These are phyloP conservation scores for Lecanicillium sp. DNA, from an alignment of 2,329 filamentous ascomycete species.

Conservation along the genomic window DNA sequence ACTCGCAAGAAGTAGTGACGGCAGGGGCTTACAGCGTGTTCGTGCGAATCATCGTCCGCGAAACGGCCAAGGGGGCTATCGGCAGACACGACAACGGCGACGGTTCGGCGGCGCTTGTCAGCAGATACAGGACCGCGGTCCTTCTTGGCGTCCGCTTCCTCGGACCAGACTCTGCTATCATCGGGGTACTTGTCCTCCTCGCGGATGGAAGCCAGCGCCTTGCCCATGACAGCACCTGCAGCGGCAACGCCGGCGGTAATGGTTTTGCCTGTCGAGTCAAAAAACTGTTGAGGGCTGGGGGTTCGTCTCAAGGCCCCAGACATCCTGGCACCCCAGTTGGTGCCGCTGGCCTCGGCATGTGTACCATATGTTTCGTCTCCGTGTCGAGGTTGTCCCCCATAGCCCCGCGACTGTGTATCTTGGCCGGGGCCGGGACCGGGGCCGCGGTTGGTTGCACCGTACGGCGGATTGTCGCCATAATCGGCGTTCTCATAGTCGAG, in stretches of 20 bases:
- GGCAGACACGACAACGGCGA: slow-evolving; percentile 85
- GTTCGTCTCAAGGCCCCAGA: slow-evolving; percentile 75
- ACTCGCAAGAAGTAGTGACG: too few species aligned
- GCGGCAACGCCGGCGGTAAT: slow-evolving; percentile 78
- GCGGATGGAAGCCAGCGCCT: slow-evolving; percentile 73
- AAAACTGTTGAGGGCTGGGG: slow-evolving; percentile 81
- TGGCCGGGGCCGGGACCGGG: slow-evolving; percentile 12
- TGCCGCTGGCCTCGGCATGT: slow-evolving; percentile 28
- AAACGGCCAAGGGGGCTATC: slow-evolving; percentile 56
- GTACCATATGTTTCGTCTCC: slow-evolving; percentile 28
- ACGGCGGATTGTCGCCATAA: slow-evolving; percentile 48
- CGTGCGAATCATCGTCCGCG: slow-evolving; percentile 57
- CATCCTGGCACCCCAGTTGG: slow-evolving; percentile 69
- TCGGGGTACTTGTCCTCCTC: slow-evolving; percentile 79
- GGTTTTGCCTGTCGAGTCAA: slow-evolving; percentile 75
- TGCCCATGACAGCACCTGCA: slow-evolving; percentile 75
- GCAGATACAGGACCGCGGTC: slow-evolving; percentile 34
- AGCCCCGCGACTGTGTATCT: neutral
- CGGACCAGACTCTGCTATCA: slow-evolving; percentile 87
- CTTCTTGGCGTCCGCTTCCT: slow-evolving; percentile 71
- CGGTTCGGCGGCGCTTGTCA: slow-evolving; percentile 60
- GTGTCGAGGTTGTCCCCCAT: slow-evolving; percentile 1
- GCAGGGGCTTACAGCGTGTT: slow-evolving; percentile 85
- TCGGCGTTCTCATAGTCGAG: slow-evolving; percentile 43
- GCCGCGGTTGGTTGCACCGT: slow-evolving; percentile 35